Evolutionary conservation across 495 filamentous ascomycete genomes (phyloP).

Genomic region (Terfezia claveryi): DNA sequence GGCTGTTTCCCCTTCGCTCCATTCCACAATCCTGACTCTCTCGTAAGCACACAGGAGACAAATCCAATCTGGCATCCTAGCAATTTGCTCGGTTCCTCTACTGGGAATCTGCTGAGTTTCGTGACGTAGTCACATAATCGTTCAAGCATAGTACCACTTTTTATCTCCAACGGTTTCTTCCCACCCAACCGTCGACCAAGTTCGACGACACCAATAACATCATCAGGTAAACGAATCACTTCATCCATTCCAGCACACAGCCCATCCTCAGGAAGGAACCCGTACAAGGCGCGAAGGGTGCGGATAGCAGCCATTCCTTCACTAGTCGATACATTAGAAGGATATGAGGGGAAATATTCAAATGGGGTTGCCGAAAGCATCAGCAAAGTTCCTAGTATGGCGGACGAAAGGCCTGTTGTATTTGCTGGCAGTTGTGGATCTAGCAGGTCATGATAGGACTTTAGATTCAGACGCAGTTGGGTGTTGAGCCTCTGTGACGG

Average conservation of each 20-base stretch:
- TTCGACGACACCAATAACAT: constrained; percentile 1
- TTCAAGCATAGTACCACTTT: not conserved
- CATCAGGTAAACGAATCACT: constrained; percentile 1
- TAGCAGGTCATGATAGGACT: too few species aligned
- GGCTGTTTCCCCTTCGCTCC: not conserved
- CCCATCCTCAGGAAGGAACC: constrained; percentile 10
- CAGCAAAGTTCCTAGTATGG: not conserved
- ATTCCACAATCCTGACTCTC: not conserved
- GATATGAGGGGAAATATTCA: constrained; percentile 6
- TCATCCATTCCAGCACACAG: constrained; percentile 14
- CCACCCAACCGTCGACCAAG: constrained; percentile 2
- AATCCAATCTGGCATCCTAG: not conserved
- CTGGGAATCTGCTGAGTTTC: not conserved
- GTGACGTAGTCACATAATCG: not conserved
- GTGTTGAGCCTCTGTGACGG: too few species aligned
- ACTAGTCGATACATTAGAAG: constrained; percentile 2
- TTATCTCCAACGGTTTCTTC: not conserved
- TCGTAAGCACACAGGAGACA: not conserved
- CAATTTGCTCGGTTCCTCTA: not conserved
- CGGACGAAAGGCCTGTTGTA: too few species aligned
- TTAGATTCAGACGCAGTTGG: too few species aligned
- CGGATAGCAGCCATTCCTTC: constrained; percentile 12
- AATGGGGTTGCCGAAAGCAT: constrained; percentile 5
- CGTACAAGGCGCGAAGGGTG: constrained; percentile 13
- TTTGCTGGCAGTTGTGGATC: too few species aligned